These are phyloP conservation scores for Hansfordia pulvinata DNA, from an alignment of 2,329 filamentous ascomycete species.

Conservation along the genomic window DNA sequence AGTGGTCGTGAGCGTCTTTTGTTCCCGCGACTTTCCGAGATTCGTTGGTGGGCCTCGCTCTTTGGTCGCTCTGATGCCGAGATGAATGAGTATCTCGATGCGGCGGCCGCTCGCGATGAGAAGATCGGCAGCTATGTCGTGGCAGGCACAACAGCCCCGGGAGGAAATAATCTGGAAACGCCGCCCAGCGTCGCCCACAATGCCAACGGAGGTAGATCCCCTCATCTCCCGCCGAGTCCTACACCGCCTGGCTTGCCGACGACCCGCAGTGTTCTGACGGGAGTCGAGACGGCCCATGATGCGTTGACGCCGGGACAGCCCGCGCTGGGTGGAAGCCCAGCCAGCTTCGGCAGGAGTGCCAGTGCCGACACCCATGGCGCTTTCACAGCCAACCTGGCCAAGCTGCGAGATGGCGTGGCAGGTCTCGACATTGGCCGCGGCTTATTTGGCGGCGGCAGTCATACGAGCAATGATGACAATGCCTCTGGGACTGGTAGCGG, in stretches of 20 bases:
- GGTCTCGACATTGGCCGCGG: conserved; percentile 34
- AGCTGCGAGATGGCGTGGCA: conserved; percentile 31
- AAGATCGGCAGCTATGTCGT: conserved; percentile 18
- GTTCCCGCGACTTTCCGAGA: conserved; percentile 61
- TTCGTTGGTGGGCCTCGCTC: conserved; percentile 87
- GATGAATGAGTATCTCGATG: conserved; percentile 66
- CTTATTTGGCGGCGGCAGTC: conserved; percentile 21
- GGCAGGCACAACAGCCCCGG: conserved; percentile 6
- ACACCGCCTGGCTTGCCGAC: conserved; percentile 22
- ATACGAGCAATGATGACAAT: not conserved
- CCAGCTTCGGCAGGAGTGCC: conserved; percentile 26
- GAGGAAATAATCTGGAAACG: too few species aligned
- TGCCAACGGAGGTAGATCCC: conserved; percentile 5
- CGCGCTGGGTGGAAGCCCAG: conserved; percentile 12
- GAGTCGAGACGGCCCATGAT: conserved; percentile 44
- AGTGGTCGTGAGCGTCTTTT: conserved; percentile 73
- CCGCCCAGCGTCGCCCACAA: too few species aligned
- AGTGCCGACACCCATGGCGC: conserved; percentile 30
- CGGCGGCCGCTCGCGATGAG: conserved; percentile 34
- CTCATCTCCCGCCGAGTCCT: conserved; percentile 18
- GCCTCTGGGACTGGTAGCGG: not conserved
- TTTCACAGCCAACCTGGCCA: conserved; percentile 23
- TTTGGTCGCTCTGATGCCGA: conserved; percentile 82
- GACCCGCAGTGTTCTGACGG: conserved; percentile 41
- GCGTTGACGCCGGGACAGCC: conserved; percentile 26